A percentile compares a stretch with the other conserved stretches of the same genome.
These are phyloP conservation scores for Knufia petricola DNA, from an alignment of 2,329 filamentous ascomycete genomes.

Conservation along the genomic window DNA sequence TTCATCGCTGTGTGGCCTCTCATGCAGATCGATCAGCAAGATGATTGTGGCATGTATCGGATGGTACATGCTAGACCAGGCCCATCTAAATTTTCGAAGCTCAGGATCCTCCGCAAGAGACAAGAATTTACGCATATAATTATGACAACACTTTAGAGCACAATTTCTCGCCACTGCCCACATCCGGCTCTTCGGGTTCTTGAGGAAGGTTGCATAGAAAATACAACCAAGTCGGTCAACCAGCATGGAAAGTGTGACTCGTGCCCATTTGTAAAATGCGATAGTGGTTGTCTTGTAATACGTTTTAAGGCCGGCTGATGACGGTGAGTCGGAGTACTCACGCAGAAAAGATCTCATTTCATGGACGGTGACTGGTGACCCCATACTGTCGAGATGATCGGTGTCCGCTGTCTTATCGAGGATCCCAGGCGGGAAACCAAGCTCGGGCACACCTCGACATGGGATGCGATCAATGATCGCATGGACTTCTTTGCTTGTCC, in stretches of 20 bases:
- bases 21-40: conserved; percentile 41
- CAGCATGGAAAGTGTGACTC: conserved; percentile 35
- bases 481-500: conserved; percentile 34
- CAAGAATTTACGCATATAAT: conserved; percentile 42
- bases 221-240: conserved; percentile 37
- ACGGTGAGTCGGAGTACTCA: conserved; percentile 1
- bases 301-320: background rate
- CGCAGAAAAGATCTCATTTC: conserved; percentile 16
- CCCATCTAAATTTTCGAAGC: conserved; percentile 41
- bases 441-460: conserved; percentile 23
- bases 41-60: conserved; percentile 40
- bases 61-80: conserved; percentile 38
- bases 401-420: conserved; percentile 1
- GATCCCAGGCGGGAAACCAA: conserved; percentile 19
- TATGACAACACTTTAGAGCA: conserved; percentile 38
- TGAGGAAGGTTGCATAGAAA: conserved; percentile 40
- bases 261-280: conserved; percentile 38
- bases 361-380: conserved; percentile 15
- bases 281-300: conserved; percentile 21
- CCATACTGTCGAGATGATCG: conserved; percentile 17
- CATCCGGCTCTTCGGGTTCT: conserved; percentile 39
- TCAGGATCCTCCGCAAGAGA: conserved; percentile 38
- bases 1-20: conserved; percentile 37
- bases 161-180: conserved; percentile 39
- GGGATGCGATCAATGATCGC: conserved; percentile 37